These are phyloP conservation scores for Parastagonospora nodorum DNA, from an alignment of 2,329 filamentous ascomycete species.

Conservation along the genomic window DNA sequence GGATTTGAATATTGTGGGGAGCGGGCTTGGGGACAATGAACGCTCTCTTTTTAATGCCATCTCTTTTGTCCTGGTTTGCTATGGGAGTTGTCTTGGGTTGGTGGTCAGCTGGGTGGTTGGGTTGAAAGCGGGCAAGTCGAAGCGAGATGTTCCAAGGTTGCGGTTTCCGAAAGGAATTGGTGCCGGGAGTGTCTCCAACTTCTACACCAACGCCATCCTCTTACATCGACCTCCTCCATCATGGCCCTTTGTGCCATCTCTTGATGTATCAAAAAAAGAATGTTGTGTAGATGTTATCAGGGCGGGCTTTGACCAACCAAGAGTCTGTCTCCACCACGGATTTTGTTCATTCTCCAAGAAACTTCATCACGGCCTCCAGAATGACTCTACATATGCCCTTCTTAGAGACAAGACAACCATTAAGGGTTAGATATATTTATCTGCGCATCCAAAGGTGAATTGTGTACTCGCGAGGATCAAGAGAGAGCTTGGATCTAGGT, in stretches of 20 bases:
- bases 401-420: too few species aligned
- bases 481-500: not conserved
- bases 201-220: conserved; percentile 4
- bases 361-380: too few species aligned
- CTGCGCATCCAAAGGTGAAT: too few species aligned
- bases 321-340: too few species aligned
- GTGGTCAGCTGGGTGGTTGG: conserved; percentile 6
- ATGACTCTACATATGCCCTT: too few species aligned
- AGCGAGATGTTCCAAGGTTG: conserved; percentile 9
- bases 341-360: too few species aligned
- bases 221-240: not conserved
- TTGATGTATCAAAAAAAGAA: not conserved
- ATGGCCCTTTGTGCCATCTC: not conserved
- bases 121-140: conserved; percentile 10
- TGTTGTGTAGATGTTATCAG: not conserved
- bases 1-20: conserved; percentile 51
- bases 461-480: not conserved
- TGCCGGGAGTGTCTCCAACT: conserved; percentile 1
- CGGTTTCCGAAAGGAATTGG: conserved; percentile 11
- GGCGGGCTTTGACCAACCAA: too few species aligned
- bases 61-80: conserved; percentile 2
- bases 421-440: too few species aligned
- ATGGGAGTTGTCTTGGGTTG: not conserved
- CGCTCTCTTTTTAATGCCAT: conserved; percentile 42
- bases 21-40: conserved; percentile 15